Evolutionary conservation across 192 early-diverging fungal genomes (phyloP), one percentile per base, ranked within the genome.

Genomic region (Pecoramyces ruminantium): DNA sequence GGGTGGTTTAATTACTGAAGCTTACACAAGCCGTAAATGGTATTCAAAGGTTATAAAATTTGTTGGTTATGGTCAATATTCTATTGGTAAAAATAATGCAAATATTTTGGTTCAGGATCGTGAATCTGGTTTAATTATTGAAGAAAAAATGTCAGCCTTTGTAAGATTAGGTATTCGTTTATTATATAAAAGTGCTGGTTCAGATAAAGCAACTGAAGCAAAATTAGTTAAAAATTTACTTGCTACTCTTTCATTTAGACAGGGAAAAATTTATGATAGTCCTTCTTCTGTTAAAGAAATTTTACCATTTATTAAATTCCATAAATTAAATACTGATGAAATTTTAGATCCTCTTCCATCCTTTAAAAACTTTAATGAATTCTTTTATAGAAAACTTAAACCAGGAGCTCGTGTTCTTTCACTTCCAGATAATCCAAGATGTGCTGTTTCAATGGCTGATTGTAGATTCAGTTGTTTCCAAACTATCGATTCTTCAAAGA

Each of bases 301-400:
- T 78, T 87, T 86, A 21, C 85, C 86, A 13, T 95, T 95, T 83
- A 91, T 94, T 39, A 85, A 86, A 16, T 93, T 93, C 83, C 93
- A 95, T 83, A 83, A 88, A 4, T 80, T 95, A 1, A 85, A 92
- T 34, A 83, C 91, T 82, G 85, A 85, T 25, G 92, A 95, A 80
- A 89, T 95, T 9, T 80, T 91, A 2, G 88, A 93, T 13, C 92
- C 94, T 11, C 77, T 94, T 29, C 85, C 90, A 27, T 87, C 83
- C 38, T 95, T 92, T 79, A 86, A 88, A 30, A 94, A 85, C 39
- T 95, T 95, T 82, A 95, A 95, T 85, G 91, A 95, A 79, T 95
- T 95, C 86, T 95, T 95, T 83, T 94, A 93, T 83, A 90, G 94
- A 18, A 92, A 91, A 30, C 86, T 95, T 51, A 95, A 93, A 83